Base-by-base conservation (phyloP, 192 early-diverging fungal genomes). In the Coemansia sp. region DNA sequence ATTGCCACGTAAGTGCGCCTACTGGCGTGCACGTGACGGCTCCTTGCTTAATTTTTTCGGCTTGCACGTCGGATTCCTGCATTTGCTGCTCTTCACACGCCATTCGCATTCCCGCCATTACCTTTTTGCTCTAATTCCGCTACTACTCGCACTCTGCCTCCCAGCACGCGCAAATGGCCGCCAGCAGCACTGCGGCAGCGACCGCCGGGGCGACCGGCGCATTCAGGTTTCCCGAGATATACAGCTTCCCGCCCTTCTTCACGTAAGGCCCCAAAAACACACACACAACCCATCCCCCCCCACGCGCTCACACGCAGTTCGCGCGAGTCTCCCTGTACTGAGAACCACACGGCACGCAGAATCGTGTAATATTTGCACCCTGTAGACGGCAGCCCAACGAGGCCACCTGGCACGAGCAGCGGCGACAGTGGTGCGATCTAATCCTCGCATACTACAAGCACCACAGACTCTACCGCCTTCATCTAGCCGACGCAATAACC, bases 231-330 rank as follows among this genome's bases (percentile, higher is more conserved):
- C 91, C 93, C 18, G 77, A 86, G 50, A 87, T 93, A 50, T 81
- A 93, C 80, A 81, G 77, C 71, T 96, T 96, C 62, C 90, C 91
- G 10, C 93, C 93, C 5, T 93, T 96, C 75, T 95, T 83, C 74
- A 92, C 88, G 88, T 91, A 84, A 72, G 83, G 57, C 14, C 7
- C 2, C n/a, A n/a, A n/a, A n/a, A n/a, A n/a, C n/a, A n/a, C n/a
- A n/a, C n/a, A n/a, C n/a, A n/a, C n/a, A n/a, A n/a, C n/a, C n/a
- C n/a, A n/a, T 37, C 1, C 2, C 22, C 42, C 6, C 38, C 37
- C 53, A 30, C n/a, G 44, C 8, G 29, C 14, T 29, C 45, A 22
- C 41, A 10, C 30, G 30, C 30, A 32, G 5, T 32, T 32, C 30
- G 30, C 30, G 5, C 30, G 30, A 32, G 30, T n/a, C n/a, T n/a